These are phyloP conservation scores for Penicillium sp. DNA, from an alignment of 2,329 filamentous ascomycete genomes.

Conservation along the genomic window DNA sequence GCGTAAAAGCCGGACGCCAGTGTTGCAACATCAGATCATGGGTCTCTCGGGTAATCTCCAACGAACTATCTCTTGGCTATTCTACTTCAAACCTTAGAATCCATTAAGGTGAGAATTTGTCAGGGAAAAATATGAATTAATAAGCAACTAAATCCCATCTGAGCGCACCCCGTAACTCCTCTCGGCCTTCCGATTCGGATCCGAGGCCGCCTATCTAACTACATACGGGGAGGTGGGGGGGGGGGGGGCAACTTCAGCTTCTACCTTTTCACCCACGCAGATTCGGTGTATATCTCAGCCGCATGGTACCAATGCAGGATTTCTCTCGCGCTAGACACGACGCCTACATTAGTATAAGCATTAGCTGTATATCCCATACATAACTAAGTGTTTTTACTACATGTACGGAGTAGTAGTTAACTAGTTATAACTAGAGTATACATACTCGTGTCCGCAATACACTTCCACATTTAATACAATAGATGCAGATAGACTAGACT, in stretches of 20 bases:
- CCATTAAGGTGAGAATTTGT: background rate
- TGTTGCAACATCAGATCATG: constrained; percentile 8
- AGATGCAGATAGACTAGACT: background rate
- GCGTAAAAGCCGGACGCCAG: constrained; percentile 2
- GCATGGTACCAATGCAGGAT: background rate
- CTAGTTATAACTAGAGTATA: background rate
- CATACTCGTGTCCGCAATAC: background rate
- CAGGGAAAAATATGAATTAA: background rate
- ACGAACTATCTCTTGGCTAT: background rate
- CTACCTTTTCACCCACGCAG: background rate
- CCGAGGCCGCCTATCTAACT: background rate
- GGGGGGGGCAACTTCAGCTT: background rate
- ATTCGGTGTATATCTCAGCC: constrained; percentile 5
- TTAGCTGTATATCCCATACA: background rate
- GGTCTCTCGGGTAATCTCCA: constrained; percentile 1
- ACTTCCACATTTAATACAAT: background rate
- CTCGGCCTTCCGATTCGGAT: constrained; percentile 1
- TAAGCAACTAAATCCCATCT: background rate
- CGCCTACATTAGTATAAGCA: background rate
- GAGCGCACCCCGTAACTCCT: background rate
- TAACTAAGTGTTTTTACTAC: background rate
- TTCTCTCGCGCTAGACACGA: constrained; percentile 4
- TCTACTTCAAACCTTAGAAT: background rate
- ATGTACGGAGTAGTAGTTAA: background rate
- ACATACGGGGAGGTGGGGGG: background rate